Conservation (phyloP, 257 asterid genomes). For the Linaria vulgaris region DNA sequence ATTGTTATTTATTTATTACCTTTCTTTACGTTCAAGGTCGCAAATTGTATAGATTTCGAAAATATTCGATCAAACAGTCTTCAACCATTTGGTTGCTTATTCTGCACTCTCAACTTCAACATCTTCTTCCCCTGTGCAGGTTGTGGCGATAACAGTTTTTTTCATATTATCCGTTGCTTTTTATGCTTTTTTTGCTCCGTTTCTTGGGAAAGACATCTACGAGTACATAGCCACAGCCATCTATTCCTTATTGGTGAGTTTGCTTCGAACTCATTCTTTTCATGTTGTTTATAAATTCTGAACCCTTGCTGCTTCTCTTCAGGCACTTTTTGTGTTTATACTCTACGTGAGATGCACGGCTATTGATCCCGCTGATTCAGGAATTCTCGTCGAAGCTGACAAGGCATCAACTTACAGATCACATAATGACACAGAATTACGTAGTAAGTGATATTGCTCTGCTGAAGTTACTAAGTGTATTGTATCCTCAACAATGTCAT, state of each 20-base stretch:
- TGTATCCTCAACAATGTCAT: background rate
- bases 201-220: slow-evolving; percentile 82
- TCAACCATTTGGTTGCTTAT: slow-evolving; percentile 1
- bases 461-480: background rate
- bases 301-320: slow-evolving; percentile 26
- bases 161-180: slow-evolving; percentile 88
- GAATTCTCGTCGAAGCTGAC: slow-evolving; percentile 72
- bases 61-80: background rate
- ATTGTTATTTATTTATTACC: background rate
- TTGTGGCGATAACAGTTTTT: slow-evolving; percentile 94
- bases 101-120: slow-evolving; percentile 17
- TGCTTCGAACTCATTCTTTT: slow-evolving; percentile 21
- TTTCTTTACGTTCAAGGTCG: background rate
- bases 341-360: slow-evolving; percentile 93
- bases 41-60: slow-evolving; percentile 5
- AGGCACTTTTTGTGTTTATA: slow-evolving; percentile 74
- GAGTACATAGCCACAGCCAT: slow-evolving; percentile 81
- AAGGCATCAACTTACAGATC: slow-evolving; percentile 54
- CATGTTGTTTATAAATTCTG: slow-evolving; percentile 15
- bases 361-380: slow-evolving; percentile 97
- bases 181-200: slow-evolving; percentile 97
- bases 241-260: slow-evolving; percentile 85
- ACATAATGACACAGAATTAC: slow-evolving; percentile 60
- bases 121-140: slow-evolving; percentile 46
- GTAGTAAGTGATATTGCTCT: slow-evolving; percentile 45